Conservation (phyloP, 2,329 filamentous ascomycete genomes). For the Aspergillus glaucus region DNA sequence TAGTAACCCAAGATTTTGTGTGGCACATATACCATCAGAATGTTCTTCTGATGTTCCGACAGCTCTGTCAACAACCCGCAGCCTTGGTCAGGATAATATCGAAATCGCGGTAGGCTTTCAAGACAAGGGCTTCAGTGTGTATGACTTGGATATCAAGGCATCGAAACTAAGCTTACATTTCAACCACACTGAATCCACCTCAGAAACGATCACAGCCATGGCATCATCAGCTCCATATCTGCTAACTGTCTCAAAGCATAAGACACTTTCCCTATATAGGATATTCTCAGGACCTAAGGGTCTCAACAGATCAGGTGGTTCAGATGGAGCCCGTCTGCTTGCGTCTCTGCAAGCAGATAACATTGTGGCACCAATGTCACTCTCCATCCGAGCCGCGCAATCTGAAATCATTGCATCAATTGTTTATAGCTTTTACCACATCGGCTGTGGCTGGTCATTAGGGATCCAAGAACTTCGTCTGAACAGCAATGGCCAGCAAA, state of each 20-base stretch:
- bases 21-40: conserved; percentile 45
- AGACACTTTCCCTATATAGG: conserved; percentile 69
- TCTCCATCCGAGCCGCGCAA: conserved; percentile 69
- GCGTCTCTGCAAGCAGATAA: conserved; percentile 76
- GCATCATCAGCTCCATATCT: conserved; percentile 70
- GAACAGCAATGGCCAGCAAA: conserved; percentile 39
- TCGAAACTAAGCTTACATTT: conserved; percentile 48
- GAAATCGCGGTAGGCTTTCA: conserved; percentile 64
- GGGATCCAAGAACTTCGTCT: conserved; percentile 86
- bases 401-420: conserved; percentile 70
- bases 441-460: conserved; percentile 75
- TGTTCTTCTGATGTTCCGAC: conserved; percentile 64
- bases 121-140: conserved; percentile 66
- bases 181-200: conserved; percentile 55
- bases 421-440: conserved; percentile 74
- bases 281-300: conserved; percentile 35
- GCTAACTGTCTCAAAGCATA: conserved; percentile 68
- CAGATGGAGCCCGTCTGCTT: conserved; percentile 49
- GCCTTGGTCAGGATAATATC: conserved; percentile 40
- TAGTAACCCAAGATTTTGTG: conserved; percentile 52
- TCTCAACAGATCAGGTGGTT: conserved; percentile 3
- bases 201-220: conserved; percentile 62
- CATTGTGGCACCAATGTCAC: conserved; percentile 67
- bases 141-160: conserved; percentile 49
- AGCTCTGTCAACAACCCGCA: conserved; percentile 39